Conservation (phyloP, 371 early-diverging fungal genomes). For the Mucor racemosus region DNA sequence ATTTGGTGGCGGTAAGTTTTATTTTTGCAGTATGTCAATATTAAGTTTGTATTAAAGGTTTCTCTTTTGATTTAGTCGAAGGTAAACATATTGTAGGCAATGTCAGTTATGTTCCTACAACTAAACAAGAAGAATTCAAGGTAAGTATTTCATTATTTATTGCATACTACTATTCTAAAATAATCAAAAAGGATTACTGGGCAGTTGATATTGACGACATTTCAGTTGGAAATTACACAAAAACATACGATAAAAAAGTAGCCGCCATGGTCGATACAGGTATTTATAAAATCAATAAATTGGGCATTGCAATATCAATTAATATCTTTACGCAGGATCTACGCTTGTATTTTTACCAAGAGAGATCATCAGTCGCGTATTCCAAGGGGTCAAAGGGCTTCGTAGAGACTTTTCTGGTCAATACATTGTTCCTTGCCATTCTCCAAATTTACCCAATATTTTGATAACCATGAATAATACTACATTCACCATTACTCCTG, state of each 20-base stretch:
- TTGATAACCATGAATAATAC: conserved; percentile 29
- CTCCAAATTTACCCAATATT: conserved; percentile 27
- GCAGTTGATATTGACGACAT: conserved; percentile 43
- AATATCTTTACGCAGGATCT: conserved; percentile 20
- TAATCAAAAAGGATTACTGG: conserved; percentile 45
- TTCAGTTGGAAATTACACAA: conserved; percentile 22
- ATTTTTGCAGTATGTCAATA: background rate
- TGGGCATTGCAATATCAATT: background rate
- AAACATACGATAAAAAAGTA: conserved; percentile 11
- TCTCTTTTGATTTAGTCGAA: conserved; percentile 22
- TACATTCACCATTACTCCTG: conserved; percentile 27
- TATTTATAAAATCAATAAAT: background rate
- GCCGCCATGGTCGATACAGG: conserved; percentile 47
- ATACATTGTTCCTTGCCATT: conserved; percentile 43
- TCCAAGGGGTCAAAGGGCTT: conserved; percentile 22
- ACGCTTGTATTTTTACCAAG: conserved; percentile 43
- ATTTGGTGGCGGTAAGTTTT: conserved; percentile 45
- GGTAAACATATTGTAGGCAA: conserved; percentile 28
- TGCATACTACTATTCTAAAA: background rate
- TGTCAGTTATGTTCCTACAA: conserved; percentile 37
- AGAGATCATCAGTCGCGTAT: conserved; percentile 24
- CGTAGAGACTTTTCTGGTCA: conserved; percentile 31
- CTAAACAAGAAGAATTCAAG: conserved; percentile 22
- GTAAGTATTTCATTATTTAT: conserved; percentile 7
- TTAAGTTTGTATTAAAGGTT: background rate